phyloP scores from a whole-genome alignment of 768 basidiomycete genomes.

The Suillus clintonianus region DNA sequence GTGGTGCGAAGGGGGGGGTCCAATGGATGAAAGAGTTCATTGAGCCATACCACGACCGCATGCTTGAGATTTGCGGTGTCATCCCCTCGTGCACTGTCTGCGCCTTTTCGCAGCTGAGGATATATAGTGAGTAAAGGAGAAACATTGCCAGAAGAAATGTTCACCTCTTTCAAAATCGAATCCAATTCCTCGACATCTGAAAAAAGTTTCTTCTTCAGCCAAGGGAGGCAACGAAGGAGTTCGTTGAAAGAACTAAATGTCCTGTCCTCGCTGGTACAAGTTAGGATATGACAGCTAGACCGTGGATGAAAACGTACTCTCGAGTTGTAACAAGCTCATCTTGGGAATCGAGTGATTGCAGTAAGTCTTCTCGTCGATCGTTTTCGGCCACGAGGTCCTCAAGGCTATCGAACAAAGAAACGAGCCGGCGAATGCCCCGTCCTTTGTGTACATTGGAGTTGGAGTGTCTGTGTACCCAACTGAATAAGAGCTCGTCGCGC shows the following conservation, averaged over 20 bases:
- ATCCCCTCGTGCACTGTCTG: slow-evolving; percentile 10
- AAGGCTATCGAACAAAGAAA: slow-evolving; percentile 3
- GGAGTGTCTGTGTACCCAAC: background rate
- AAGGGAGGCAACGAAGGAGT: slow-evolving; percentile 6
- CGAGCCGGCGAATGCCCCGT: slow-evolving; percentile 2
- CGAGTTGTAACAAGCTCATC: slow-evolving; percentile 4
- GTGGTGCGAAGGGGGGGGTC: background rate
- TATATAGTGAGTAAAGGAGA: background rate
- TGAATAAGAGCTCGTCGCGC: too few species aligned
- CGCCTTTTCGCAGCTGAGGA: background rate
- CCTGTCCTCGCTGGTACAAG: background rate
- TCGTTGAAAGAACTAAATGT: slow-evolving; percentile 2
- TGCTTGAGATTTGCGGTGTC: slow-evolving; percentile 8
- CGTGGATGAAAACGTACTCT: too few species aligned
- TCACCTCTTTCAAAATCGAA: too few species aligned
- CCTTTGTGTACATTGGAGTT: background rate
- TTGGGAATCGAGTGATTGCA: slow-evolving; percentile 1
- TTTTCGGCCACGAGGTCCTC: slow-evolving; percentile 14
- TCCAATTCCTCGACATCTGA: background rate
- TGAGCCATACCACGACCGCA: slow-evolving; percentile 4
- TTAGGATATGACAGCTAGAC: too few species aligned
- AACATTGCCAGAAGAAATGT: background rate
- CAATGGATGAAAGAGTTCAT: background rate
- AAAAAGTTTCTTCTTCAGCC: background rate
- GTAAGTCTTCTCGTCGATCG: background rate